Base-by-base conservation (phyloP, 495 filamentous ascomycete genomes). In the Delitschia confertaspora region DNA sequence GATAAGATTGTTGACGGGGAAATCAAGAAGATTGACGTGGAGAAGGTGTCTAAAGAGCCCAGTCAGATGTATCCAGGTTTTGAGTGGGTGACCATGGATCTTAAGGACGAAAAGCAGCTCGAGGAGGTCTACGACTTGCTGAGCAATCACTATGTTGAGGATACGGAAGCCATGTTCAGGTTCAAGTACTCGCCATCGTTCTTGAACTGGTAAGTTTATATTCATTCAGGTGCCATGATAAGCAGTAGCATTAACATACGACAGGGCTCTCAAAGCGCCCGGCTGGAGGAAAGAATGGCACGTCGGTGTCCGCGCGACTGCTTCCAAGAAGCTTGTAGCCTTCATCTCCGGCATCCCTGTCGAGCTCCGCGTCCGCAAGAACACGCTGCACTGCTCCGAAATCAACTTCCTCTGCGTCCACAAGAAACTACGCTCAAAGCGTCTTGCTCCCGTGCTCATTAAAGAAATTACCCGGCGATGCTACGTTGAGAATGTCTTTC, bases 381-480 rank as follows among this genome's bases (percentile, higher is more conserved):
- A 83, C 35, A 65, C 72, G 33, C 62, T 96, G 52, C 78, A 78
- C 38, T 78, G 80, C 41, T 88, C 82, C 23, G 91, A 98, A 60
- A 88, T 96, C 66, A 96, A 98, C 67, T 96, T 94, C 69, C 82
- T 98, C 38, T 93, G 86, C 60, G 78, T 96, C 49, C 93, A 96
- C 72, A 96, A 95, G 71, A 96, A 95, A 65, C 78, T 98, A 6
- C 83, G 93, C 30, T 78, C 81, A 10, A 95, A 98, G 65, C 79
- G 93, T 8, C 74, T 98, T 27, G 75, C 91, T 0, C 91, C 91
- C 0, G 82, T 94, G 3, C 74, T 98, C 29, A 98, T 98, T 67
- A 93, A 95, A 60, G 91, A 96, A 60, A 87, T 98, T 59, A 95
- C 91, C 7, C 80, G 91, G 14, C 75, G 85, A 35, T 88, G 85